These are phyloP conservation scores for Cryptococcus hybrid DNA, from an alignment of 1,284 basidiomycete genomes.

Conservation along the genomic window DNA sequence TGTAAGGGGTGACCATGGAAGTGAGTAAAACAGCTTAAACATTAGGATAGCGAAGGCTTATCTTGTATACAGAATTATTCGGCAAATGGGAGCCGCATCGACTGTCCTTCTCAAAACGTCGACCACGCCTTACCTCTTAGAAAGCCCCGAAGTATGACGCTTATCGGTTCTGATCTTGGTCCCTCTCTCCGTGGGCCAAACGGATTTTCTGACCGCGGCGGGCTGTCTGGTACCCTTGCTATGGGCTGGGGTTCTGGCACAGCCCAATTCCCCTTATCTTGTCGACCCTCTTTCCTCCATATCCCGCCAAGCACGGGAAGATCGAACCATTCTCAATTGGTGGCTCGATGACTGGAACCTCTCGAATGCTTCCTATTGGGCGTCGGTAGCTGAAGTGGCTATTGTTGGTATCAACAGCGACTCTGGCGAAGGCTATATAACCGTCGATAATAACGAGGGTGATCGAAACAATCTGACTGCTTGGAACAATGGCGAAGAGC, in stretches of 20 bases:
- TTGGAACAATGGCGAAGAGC: conserved; percentile 69
- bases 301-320: conserved; percentile 57
- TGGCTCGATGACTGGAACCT: conserved; percentile 65
- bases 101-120: conserved; percentile 72
- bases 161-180: conserved; percentile 68
- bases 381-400: conserved; percentile 59
- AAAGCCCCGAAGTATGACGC: conserved; percentile 51
- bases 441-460: conserved; percentile 46
- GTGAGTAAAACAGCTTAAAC: conserved; percentile 4
- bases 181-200: conserved; percentile 69
- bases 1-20: conserved; percentile 73
- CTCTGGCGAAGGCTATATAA: conserved; percentile 74
- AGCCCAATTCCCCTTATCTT: conserved; percentile 53
- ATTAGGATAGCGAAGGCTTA: neutral
- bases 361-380: conserved; percentile 56
- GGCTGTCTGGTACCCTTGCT: conserved; percentile 60
- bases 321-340: conserved; percentile 56
- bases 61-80: conserved; percentile 56
- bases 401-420: conserved; percentile 67
- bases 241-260: conserved; percentile 79
- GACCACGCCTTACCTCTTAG: conserved; percentile 59
- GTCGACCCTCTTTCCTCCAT: conserved; percentile 66
- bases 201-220: conserved; percentile 61
- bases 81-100: conserved; percentile 69
- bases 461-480: conserved; percentile 78